Evolutionary conservation across 345 rosid species (phyloP).

Genomic region (Euphorbia peplus): DNA sequence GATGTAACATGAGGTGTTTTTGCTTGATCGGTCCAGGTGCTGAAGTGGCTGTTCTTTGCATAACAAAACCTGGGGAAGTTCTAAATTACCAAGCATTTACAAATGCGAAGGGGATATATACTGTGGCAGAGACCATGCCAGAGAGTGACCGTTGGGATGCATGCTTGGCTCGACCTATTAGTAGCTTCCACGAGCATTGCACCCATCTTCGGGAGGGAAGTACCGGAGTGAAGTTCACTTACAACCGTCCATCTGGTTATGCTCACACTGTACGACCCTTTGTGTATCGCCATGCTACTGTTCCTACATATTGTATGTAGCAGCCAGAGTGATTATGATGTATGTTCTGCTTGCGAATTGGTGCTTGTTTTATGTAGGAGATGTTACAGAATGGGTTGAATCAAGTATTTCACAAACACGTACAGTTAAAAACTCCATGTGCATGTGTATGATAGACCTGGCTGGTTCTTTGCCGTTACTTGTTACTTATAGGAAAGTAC

Average conservation of each 20-base stretch:
- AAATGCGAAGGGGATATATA: constrained; percentile 71
- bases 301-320: constrained; percentile 63
- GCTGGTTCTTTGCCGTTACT: too few species aligned
- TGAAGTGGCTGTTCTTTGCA: constrained; percentile 96
- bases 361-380: neutral
- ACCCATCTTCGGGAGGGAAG: constrained; percentile 52
- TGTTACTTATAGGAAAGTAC: neutral
- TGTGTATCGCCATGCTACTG: constrained; percentile 53
- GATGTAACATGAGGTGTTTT: neutral
- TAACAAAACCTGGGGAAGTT: constrained; percentile 89
- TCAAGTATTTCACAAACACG: neutral
- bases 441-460: neutral
- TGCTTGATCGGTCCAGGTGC: constrained; percentile 53
- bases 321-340: neutral
- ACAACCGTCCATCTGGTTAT: constrained; percentile 74
- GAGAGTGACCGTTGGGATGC: constrained; percentile 96
- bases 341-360: neutral
- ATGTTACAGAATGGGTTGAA: neutral
- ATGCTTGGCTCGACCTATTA: constrained; percentile 80
- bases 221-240: constrained; percentile 72
- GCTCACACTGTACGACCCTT: constrained; percentile 68
- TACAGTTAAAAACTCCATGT: neutral
- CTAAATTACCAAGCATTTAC: constrained; percentile 93
- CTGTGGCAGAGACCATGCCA: constrained; percentile 95
- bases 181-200: constrained; percentile 85